Percentiles rank a stretch among this genome's conserved stretches.
phyloP scores from a whole-genome alignment of 2,329 filamentous ascomycete species.

The Cryphonectria parasitica region DNA sequence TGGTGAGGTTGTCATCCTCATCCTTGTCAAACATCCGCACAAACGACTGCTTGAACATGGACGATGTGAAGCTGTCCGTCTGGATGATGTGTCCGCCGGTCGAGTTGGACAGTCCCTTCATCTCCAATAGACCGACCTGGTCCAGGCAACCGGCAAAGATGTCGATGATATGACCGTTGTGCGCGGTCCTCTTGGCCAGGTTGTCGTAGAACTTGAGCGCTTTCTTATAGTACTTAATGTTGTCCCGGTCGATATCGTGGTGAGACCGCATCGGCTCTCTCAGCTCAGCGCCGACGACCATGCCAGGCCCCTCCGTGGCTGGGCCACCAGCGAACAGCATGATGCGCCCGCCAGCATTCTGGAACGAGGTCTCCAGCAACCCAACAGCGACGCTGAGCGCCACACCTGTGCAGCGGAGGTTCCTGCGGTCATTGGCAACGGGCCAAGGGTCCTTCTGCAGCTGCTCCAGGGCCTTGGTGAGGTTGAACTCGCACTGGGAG shows the following conservation, averaged over 20 bases:
- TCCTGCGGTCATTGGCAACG: slow-evolving; percentile 88
- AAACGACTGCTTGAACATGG: slow-evolving; percentile 99
- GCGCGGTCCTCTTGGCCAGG: slow-evolving; percentile 88
- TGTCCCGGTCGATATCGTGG: slow-evolving; percentile 97
- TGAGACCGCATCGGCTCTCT: slow-evolving; percentile 97
- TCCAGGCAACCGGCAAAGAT: slow-evolving; percentile 97
- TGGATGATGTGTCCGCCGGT: slow-evolving; percentile 98
- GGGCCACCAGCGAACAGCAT: slow-evolving; percentile 97
- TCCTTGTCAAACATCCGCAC: slow-evolving; percentile 97
- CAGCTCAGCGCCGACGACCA: slow-evolving; percentile 94
- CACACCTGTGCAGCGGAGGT: slow-evolving; percentile 89
- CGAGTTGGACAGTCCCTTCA: slow-evolving; percentile 95
- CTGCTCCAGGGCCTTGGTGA: slow-evolving; percentile 93
- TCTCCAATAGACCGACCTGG: slow-evolving; percentile 94
- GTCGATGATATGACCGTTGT: slow-evolving; percentile 97
- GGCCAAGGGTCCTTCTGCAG: slow-evolving; percentile 98
- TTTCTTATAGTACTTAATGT: slow-evolving; percentile 99
- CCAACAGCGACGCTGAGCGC: slow-evolving; percentile 95
- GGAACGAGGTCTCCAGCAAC: slow-evolving; percentile 90
- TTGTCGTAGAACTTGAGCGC: slow-evolving; percentile 97
- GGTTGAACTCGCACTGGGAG: slow-evolving; percentile 93
- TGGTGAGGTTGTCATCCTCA: slow-evolving; percentile 87
- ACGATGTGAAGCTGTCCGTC: slow-evolving; percentile 97
- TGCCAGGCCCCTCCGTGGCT: slow-evolving; percentile 92
- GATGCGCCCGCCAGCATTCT: slow-evolving; percentile 91